A percentile compares a stretch with the other conserved stretches of the same genome.
Conservation (phyloP, 331 rosid species). For the Acacia concinna region DNA sequence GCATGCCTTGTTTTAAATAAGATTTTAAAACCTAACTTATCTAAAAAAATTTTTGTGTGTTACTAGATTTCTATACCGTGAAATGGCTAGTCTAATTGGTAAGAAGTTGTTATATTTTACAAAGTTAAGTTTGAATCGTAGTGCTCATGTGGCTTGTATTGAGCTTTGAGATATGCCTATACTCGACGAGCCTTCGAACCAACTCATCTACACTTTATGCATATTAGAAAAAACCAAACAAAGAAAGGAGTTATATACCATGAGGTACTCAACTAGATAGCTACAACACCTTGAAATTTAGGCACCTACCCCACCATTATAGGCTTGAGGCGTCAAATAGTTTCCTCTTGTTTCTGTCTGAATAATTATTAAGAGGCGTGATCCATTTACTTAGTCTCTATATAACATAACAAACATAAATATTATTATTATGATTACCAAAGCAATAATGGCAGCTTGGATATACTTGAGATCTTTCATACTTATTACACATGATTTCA, state of each 20-base stretch:
- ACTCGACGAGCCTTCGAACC: no score
- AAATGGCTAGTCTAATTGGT: no score
- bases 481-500: constrained; percentile 20
- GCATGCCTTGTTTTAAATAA: no score
- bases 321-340: constrained; percentile 1
- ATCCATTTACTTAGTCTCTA: background rate
- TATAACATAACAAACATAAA: constrained; percentile 4
- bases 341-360: background rate
- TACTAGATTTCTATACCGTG: no score
- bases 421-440: constrained; percentile 7
- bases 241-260: background rate
- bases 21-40: no score
- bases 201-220: no score
- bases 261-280: background rate
- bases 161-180: no score
- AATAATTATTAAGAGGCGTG: constrained; percentile 13
- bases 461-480: constrained; percentile 26
- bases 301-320: constrained; percentile 16
- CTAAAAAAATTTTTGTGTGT: no score
- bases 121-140: no score
- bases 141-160: no score
- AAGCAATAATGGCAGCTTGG: constrained; percentile 19
- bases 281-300: constrained; percentile 5
- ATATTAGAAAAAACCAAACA: no score
- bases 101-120: no score